Evolutionary conservation across 2,329 filamentous ascomycete species (phyloP).

Genomic region (Plectosphaerella cucumerina): DNA sequence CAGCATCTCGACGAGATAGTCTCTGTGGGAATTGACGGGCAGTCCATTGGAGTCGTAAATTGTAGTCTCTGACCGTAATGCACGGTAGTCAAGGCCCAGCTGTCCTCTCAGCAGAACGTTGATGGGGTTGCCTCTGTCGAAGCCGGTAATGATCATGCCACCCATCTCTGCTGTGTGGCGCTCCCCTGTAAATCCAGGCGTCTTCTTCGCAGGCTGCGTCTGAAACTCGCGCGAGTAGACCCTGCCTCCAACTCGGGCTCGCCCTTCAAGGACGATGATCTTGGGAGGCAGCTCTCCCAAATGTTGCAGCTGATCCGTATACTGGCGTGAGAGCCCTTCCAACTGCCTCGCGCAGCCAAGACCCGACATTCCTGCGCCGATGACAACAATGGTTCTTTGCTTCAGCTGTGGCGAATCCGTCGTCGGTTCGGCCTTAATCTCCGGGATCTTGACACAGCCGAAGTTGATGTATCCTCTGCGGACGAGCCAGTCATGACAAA

Average conservation of each 20-base stretch:
- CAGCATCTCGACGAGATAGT: conserved; percentile 81
- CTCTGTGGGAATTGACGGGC: conserved; percentile 72
- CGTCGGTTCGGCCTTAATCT: conserved; percentile 27
- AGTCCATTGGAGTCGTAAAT: conserved; percentile 82
- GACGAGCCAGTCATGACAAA: conserved; percentile 90
- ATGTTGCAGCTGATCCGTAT: conserved; percentile 62
- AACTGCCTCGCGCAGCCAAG: conserved; percentile 89
- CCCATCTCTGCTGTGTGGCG: conserved; percentile 91
- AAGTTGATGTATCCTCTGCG: conserved; percentile 95
- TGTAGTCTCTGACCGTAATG: conserved; percentile 73
- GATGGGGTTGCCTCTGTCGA: conserved; percentile 90
- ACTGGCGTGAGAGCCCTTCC: conserved; percentile 79
- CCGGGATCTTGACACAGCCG: conserved; percentile 75
- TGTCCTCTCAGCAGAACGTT: conserved; percentile 90
- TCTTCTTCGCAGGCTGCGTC: conserved; percentile 52
- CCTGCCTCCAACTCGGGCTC: conserved; percentile 81
- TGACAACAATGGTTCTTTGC: conserved; percentile 74
- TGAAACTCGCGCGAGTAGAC: conserved; percentile 77
- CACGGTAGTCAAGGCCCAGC: conserved; percentile 80
- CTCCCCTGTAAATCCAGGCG: conserved; percentile 49
- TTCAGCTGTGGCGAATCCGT: conserved; percentile 30
- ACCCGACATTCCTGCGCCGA: conserved; percentile 93
- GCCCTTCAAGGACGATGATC: conserved; percentile 80
- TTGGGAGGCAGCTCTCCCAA: conserved; percentile 65
- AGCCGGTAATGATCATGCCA: conserved; percentile 96